Evolutionary conservation across 2,329 filamentous ascomycete species (phyloP).

Genomic region (Sclerotinia borealis): DNA sequence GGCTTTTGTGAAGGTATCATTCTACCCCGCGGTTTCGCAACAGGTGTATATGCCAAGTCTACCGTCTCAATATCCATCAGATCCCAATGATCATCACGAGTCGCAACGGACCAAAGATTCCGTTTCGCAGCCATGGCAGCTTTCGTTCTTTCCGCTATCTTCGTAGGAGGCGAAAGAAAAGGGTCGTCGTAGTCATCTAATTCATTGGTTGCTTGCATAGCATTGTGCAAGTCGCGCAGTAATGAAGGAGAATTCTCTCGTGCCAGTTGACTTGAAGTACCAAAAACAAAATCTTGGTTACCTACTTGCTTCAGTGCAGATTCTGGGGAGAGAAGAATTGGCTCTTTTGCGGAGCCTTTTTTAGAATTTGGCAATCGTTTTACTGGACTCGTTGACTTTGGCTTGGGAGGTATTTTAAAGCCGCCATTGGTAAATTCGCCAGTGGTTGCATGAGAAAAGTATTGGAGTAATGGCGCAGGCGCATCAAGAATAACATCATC

Average conservation of each 20-base stretch:
- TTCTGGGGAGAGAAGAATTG: conserved; percentile 59
- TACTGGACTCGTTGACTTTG: conserved; percentile 22
- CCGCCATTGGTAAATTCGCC: conserved; percentile 11
- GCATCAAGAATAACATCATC: conserved; percentile 28
- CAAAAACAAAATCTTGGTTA: conserved; percentile 74
- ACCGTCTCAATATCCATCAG: conserved; percentile 51
- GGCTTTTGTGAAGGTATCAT: neutral
- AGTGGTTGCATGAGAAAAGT: conserved; percentile 34
- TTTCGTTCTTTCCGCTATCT: conserved; percentile 8
- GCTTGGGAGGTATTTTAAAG: conserved; percentile 24
- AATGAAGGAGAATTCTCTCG: conserved; percentile 64
- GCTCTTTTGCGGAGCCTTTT: conserved; percentile 34
- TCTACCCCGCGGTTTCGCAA: conserved; percentile 11
- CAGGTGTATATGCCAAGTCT: conserved; percentile 44
- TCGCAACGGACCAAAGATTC: conserved; percentile 65
- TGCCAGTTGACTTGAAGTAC: conserved; percentile 77
- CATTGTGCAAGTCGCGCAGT: conserved; percentile 55
- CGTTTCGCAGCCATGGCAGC: conserved; percentile 16
- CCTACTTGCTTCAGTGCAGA: conserved; percentile 61
- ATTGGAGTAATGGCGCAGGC: conserved; percentile 41
- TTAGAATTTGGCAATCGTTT: conserved; percentile 34
- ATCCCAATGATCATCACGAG: conserved; percentile 59
- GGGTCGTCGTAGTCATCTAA: conserved; percentile 33
- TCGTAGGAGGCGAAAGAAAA: conserved; percentile 29
- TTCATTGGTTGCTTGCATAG: conserved; percentile 53